A percentile compares a stretch with the other conserved stretches of the same genome.
phyloP scores from a whole-genome alignment of 495 filamentous ascomycete species.

The Tetracladium setigerum region DNA sequence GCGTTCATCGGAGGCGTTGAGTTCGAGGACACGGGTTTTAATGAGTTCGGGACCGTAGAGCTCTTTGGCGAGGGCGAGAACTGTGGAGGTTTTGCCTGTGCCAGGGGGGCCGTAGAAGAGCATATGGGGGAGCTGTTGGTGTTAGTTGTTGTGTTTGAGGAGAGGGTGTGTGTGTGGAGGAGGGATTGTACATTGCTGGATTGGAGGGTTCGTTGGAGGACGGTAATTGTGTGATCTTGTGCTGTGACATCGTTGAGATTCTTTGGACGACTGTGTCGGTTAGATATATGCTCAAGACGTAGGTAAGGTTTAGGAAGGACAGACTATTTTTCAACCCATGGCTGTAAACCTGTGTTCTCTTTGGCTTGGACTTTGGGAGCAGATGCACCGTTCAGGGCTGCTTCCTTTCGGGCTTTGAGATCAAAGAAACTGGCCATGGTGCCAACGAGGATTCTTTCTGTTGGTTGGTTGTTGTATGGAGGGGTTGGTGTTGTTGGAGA shows the following conservation, averaged over 20 bases:
- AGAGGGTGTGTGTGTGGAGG: not conserved
- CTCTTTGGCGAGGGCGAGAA: conserved; percentile 90
- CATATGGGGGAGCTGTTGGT: conserved; percentile 86
- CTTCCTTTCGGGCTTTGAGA: conserved; percentile 84
- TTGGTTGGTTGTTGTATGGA: no score
- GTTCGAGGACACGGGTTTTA: conserved; percentile 88
- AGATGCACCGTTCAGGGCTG: conserved; percentile 47
- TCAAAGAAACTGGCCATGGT: conserved; percentile 64
- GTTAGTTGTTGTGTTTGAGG: not conserved
- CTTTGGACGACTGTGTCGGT: conserved; percentile 68
- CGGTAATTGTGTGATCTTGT: conserved; percentile 93
- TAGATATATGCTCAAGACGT: conserved; percentile 6
- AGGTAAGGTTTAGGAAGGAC: conserved; percentile 16
- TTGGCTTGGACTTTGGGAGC: conserved; percentile 48
- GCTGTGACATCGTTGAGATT: conserved; percentile 90
- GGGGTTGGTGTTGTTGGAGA: no score
- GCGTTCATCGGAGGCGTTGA: conserved; percentile 98
- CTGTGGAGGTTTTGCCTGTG: conserved; percentile 97
- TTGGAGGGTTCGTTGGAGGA: conserved; percentile 88
- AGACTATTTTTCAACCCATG: conserved; percentile 99
- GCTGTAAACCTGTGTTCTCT: conserved; percentile 62
- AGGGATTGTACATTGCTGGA: conserved; percentile 66
- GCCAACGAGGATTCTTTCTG: not conserved
- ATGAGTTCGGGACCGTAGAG: conserved; percentile 95
- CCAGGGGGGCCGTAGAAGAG: conserved; percentile 98